These are phyloP conservation scores for Talaromyces sp. DNA, from an alignment of 2,329 filamentous ascomycete genomes.

Conservation along the genomic window DNA sequence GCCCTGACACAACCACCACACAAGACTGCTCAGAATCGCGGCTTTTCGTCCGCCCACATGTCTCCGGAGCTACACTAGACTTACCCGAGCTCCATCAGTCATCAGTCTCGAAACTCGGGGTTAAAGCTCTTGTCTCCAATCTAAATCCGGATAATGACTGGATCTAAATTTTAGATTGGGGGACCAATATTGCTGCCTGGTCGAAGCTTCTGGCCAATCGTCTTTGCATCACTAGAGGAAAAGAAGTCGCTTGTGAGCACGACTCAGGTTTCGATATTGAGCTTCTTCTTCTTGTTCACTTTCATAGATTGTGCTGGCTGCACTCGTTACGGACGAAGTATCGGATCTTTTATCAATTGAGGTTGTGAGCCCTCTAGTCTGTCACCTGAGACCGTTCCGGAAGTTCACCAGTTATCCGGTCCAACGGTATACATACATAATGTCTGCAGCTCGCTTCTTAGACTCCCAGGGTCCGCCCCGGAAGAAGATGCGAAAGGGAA, in stretches of 20 bases:
- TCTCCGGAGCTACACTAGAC: background rate
- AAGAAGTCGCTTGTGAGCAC: background rate
- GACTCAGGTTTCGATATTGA: background rate
- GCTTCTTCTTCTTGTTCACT: background rate
- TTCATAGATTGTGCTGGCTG: background rate
- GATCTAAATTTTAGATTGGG: background rate
- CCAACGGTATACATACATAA: conserved; percentile 3
- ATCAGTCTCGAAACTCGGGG: background rate
- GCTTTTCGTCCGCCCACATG: background rate
- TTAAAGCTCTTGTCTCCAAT: background rate
- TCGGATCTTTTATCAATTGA: background rate
- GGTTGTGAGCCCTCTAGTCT: background rate
- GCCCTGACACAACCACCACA: background rate
- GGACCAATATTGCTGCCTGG: conserved; percentile 7
- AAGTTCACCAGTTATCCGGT: background rate
- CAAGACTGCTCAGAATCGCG: background rate
- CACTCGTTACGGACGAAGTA: background rate
- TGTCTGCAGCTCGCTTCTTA: conserved; percentile 20
- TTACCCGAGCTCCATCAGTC: background rate
- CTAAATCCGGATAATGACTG: background rate
- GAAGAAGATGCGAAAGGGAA: conserved; percentile 45
- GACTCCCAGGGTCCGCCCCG: conserved; percentile 34
- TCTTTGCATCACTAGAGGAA: background rate
- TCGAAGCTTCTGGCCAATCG: conserved; percentile 2
- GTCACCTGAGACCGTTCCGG: background rate